These are phyloP conservation scores for Massarina eburnea DNA, from an alignment of 2,329 filamentous ascomycete species.

Conservation along the genomic window DNA sequence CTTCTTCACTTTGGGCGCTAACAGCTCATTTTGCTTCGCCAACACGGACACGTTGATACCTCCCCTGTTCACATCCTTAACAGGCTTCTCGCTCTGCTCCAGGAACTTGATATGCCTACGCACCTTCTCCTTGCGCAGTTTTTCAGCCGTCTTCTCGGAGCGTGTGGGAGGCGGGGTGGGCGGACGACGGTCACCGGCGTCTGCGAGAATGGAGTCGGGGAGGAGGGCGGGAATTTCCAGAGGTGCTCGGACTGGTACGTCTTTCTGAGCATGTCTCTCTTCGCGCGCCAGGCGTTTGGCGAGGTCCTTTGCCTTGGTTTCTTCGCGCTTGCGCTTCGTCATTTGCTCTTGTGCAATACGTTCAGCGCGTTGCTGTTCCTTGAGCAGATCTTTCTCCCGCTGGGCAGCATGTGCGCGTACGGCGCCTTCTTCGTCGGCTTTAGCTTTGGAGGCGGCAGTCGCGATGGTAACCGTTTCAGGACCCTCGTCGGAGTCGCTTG, in stretches of 20 bases:
- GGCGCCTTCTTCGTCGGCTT: constrained; percentile 32
- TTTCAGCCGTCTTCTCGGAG: constrained; percentile 22
- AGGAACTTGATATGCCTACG: constrained; percentile 53
- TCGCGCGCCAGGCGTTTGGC: constrained; percentile 9
- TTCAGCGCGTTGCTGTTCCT: constrained; percentile 31
- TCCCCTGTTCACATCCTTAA: constrained; percentile 54
- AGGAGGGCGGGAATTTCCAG: constrained; percentile 51
- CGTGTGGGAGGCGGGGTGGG: constrained; percentile 46
- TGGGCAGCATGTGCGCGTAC: constrained; percentile 31
- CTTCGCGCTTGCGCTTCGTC: constrained; percentile 32
- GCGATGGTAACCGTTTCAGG: constrained; percentile 41
- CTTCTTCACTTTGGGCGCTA: constrained; percentile 48
- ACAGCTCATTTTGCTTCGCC: constrained; percentile 43
- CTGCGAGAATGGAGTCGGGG: constrained; percentile 54
- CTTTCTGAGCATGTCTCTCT: constrained; percentile 1
- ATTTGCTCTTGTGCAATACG: constrained; percentile 37
- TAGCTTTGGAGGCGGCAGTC: constrained; percentile 30
- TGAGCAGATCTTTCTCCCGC: constrained; percentile 27
- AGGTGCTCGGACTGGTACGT: constrained; percentile 6
- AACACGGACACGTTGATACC: constrained; percentile 54
- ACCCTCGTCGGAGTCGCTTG: constrained; percentile 41
- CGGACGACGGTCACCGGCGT: constrained; percentile 47
- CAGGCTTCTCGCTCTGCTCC: constrained; percentile 49
- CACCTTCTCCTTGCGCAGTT: constrained; percentile 47
- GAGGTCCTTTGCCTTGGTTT: constrained; percentile 33